Conservation (phyloP, 2,329 filamentous ascomycete genomes). For the Thielaviopsis musarum region DNA sequence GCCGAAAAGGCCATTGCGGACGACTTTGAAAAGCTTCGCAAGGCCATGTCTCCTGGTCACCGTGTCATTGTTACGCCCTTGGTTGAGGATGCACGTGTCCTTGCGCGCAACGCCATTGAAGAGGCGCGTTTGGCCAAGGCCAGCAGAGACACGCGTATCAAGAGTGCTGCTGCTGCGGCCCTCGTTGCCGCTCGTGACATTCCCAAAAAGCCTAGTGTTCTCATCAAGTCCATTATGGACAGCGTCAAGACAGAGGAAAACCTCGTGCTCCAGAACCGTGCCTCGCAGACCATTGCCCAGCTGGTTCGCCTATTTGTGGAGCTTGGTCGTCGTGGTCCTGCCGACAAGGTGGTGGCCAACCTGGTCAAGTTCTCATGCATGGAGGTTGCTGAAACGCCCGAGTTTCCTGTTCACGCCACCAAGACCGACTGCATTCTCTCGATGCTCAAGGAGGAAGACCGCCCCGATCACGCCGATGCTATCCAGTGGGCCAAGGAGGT, state of each 20-base stretch:
- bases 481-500: slow-evolving; percentile 81
- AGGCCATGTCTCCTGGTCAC: slow-evolving; percentile 73
- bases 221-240: slow-evolving; percentile 97
- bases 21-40: slow-evolving; percentile 80
- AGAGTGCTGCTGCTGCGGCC: slow-evolving; percentile 71
- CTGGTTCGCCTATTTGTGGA: slow-evolving; percentile 77
- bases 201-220: slow-evolving; percentile 80
- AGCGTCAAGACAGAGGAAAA: slow-evolving; percentile 94
- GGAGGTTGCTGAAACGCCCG: slow-evolving; percentile 92
- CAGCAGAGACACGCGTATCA: slow-evolving; percentile 69
- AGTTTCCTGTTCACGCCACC: slow-evolving; percentile 68
- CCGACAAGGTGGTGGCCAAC: slow-evolving; percentile 91
- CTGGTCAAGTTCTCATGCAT: slow-evolving; percentile 95
- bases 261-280: slow-evolving; percentile 68
- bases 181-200: slow-evolving; percentile 74
- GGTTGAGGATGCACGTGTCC: slow-evolving; percentile 58
- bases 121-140: slow-evolving; percentile 68
- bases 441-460: slow-evolving; percentile 91
- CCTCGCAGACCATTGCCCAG: slow-evolving; percentile 65
- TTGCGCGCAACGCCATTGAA: slow-evolving; percentile 54
- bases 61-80: slow-evolving; percentile 68
- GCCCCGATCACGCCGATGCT: slow-evolving; percentile 80
- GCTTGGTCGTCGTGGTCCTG: slow-evolving; percentile 63
- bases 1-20: slow-evolving; percentile 75
- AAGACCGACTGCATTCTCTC: slow-evolving; percentile 75